Conservation (phyloP, 108 stramenopile species). For the Cyclotella cryptica region DNA sequence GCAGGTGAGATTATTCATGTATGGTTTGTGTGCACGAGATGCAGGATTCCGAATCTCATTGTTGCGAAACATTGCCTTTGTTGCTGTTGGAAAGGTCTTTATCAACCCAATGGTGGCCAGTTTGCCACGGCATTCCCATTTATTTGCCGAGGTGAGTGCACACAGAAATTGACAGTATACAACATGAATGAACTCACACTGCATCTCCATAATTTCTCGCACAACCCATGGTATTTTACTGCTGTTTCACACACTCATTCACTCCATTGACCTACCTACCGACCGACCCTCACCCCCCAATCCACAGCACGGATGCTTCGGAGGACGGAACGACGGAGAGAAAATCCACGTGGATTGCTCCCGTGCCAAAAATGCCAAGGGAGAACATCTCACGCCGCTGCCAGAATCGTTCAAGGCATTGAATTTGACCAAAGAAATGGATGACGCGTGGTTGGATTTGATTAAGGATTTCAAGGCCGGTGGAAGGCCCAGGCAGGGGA, state of each 20-base stretch:
- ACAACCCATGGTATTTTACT: no score
- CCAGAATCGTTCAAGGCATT: slow-evolving; percentile 47
- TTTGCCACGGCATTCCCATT: slow-evolving; percentile 64
- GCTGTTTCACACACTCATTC: no score
- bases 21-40: no score
- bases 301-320: slow-evolving; percentile 47
- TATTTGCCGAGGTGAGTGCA: slow-evolving; percentile 64
- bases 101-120: slow-evolving; percentile 66
- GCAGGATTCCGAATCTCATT: not conserved
- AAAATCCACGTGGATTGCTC: slow-evolving; percentile 38
- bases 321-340: slow-evolving; percentile 12
- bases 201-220: not conserved
- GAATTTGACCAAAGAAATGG: slow-evolving; percentile 40
- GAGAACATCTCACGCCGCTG: slow-evolving; percentile 30
- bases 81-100: slow-evolving; percentile 40
- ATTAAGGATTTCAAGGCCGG: slow-evolving; percentile 31
- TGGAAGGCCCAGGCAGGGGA: not conserved
- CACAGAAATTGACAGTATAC: no score
- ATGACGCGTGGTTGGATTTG: slow-evolving; percentile 44
- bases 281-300: no score
- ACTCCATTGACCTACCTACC: no score
- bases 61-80: not conserved
- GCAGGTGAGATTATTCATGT: slow-evolving; percentile 7
- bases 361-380: slow-evolving; percentile 12
- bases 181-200: not conserved